Base-by-base conservation (phyloP, 257 asterid species). In the Solanum virginianum region DNA sequence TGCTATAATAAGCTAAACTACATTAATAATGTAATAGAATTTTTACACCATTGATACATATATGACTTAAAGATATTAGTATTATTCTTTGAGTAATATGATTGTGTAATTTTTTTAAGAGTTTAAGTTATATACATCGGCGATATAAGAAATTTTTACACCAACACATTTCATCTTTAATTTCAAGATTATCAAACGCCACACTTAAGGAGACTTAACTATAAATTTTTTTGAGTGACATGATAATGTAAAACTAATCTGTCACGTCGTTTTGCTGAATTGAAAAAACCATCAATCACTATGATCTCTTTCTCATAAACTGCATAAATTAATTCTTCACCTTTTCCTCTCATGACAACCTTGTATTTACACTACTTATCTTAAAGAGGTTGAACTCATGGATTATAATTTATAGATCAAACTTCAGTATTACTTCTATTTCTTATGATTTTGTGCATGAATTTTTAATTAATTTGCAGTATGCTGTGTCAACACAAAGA, bases 401-500 rank as follows among this genome's bases (percentile, higher is more conserved):
- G 41, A 36, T 0, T 56, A 17, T 56, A 56, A 56, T 56, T 56
- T 56, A 18, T 20, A 41, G 45, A 66, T 18, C 49, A 68, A 18
- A 70, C 6, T 72, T 20, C 41, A 74, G 22, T 10, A 47, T 49
- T 22, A 45, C n/a, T 70, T 70, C 0, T 47, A 22, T 75, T 75
- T 74, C 41, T 74, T 7, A 47, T 47, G 59, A 74, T 74, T 74
- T 74, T 13, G 13, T 47, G 0, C 49, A 13, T 60, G 72, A n/a
- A 26, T 69, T 13, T 74, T 86, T 85, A 75, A 15, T 86, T 85
- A 75, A 15, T 74, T 86, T 88, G 92, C 95, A 95, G 99, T 95
- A 95, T 83, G 98, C 98, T 32, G 98, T 97, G 51, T 92, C 98
- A 71, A 90, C 91, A 26, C 96, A 94, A 66, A 93, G 94, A 71